Evolutionary conservation across 2,329 filamentous ascomycete genomes (phyloP).

Genomic region (Gliomastix tumulicola): DNA sequence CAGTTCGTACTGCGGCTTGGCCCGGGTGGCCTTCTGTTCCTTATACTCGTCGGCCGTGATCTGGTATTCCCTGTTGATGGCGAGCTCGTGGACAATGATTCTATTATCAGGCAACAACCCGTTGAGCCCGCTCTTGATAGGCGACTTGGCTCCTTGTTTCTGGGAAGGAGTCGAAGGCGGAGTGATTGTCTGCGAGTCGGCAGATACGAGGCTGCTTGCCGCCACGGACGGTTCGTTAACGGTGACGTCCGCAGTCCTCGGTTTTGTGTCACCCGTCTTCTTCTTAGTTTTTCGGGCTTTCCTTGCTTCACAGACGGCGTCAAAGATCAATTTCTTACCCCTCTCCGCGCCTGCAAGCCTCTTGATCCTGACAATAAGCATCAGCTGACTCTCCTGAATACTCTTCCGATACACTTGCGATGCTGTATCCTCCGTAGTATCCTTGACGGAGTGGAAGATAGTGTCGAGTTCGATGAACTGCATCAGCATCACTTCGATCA

Average conservation of each 20-base stretch:
- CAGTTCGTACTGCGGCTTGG: constrained; percentile 45
- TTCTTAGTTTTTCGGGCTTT: constrained; percentile 56
- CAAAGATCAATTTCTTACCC: constrained; percentile 66
- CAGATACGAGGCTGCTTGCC: constrained; percentile 25
- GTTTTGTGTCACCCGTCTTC: constrained; percentile 62
- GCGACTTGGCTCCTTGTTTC: constrained; percentile 12
- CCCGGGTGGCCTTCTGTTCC: constrained; percentile 44
- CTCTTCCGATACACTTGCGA: constrained; percentile 72
- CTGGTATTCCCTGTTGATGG: constrained; percentile 71
- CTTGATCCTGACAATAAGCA: constrained; percentile 73
- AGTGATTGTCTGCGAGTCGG: constrained; percentile 42
- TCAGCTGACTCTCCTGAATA: constrained; percentile 74
- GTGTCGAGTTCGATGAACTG: constrained; percentile 80
- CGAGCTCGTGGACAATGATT: constrained; percentile 69
- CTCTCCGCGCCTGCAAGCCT: constrained; percentile 65
- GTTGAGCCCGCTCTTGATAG: constrained; percentile 31
- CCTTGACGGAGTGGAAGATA: constrained; percentile 77
- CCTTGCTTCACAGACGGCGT: constrained; percentile 66
- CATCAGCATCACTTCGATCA: constrained; percentile 80
- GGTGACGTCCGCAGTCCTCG: constrained; percentile 51
- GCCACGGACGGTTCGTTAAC: constrained; percentile 27
- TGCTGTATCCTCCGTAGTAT: constrained; percentile 66
- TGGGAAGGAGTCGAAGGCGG: constrained; percentile 44
- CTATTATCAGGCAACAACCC: constrained; percentile 65
- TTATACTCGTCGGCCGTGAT: constrained; percentile 56